Base-by-base conservation (phyloP, 2,329 filamentous ascomycete species). In the Didymella segeticola region DNA sequence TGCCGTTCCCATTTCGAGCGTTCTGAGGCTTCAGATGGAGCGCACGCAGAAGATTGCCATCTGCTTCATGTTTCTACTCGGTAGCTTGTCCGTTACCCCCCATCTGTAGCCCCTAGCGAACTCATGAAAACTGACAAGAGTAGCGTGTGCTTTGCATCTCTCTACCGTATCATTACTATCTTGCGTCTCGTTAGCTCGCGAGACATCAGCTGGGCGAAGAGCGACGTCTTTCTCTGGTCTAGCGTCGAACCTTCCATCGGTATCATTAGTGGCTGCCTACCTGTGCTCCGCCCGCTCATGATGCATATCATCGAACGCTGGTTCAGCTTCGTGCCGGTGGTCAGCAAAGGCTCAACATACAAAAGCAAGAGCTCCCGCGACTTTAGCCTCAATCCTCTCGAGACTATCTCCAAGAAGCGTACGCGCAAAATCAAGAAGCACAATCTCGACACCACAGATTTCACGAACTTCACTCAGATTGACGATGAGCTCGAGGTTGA, bases 151-250 rank as follows among this genome's bases (percentile, higher is more conserved):
- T 66, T 68, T 23, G 64, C 66, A 15, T 67, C 64, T 4, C 55
- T 67, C 6, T 67, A 67, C 41, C 64, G 66, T 17, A 66, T 68
- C 56, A 61, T 68, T n/a, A 66, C 62, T 23, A 63, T 66, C 15
- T 41, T 55, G 1, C 57, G 48, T 4, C 57, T 68, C n/a, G 61
- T 64, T 8, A 41, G 36, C 19, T 54, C 58, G 7, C 53, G 26
- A 17, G 64, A 68, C 33, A 64, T 68, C 37, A 65, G 61, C 41
- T 69, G 64, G 63, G 62, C 66, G 2, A 69, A 65, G 47, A 63
- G 58, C 48, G 63, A 67, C 25, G 63, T 67, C 15, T 67, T 67
- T 52, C 64, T 69, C 45, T 69, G 66, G 66, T 63, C 60, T 2
- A 55, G 47, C 10, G 62, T 69, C 29, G 66, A 69, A 22, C 66